Evolutionary conservation across 352 stramenopile species (phyloP), one percentile per base, ranked within the genome.

Genomic region (Phytophthora palmivora): DNA sequence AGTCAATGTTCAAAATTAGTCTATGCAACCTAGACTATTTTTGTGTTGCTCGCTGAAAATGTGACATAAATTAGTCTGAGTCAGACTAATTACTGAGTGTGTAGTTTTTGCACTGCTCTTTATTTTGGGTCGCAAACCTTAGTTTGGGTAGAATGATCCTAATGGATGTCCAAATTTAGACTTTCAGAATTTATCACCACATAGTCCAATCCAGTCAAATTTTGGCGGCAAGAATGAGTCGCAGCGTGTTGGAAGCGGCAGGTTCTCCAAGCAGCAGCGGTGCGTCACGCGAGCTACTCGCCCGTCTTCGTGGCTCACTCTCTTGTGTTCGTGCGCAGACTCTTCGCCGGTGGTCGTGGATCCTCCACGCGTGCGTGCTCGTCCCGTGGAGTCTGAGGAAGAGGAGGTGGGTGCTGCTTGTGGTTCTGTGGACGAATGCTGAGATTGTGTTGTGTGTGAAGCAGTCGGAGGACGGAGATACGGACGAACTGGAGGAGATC

Each of bases 301-400:
- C 1, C 19, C 19, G n/a, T 32, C 39, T 33, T 10, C 28, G 44
- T 19, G 24, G 51, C 33, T 49, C 30, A 28, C 9, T 30, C 44
- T 58, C 19, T 57, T 41, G 12, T 47, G n/a, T 1, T 16, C 54
- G 43, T 21, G 24, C 24, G 16, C 19, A 72, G 67, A 69, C 62
- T 68, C 67, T 19, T 75, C 67, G 34, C 62, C 56, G n/a, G 62
- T 59, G 26, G 18, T 72, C 21, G 33, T 72, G 34, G 67, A 63
- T 9, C 22, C 52, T 11, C 46, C 26, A 8, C 56, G 56, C 6
- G 6, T n/a, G 41, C 64, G 53, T 18, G n/a, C 47, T 37, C 62
- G 48, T 4, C 28, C 36, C 11, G 45, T 67, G 15, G 53, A 69
- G 36, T 46, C 34, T n/a, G 57, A 69, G 18, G 58, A 58, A 26